Evolutionary conservation across 495 filamentous ascomycete species (phyloP).

Genomic region (Neurospora sublineolata): DNA sequence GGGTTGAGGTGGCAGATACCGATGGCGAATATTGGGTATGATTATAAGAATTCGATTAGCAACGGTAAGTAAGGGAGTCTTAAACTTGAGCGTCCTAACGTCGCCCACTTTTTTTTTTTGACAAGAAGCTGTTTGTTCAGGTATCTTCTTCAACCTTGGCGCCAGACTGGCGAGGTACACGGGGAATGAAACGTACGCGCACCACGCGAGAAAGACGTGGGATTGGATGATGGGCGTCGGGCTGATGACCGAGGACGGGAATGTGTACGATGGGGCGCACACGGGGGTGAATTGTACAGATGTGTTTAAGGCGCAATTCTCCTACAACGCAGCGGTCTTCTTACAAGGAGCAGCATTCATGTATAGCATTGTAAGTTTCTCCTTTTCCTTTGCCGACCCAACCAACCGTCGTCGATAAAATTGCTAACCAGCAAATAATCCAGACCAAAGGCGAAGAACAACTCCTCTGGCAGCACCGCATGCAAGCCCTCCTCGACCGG

Average conservation of each 20-base stretch:
- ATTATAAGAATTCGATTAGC: slow-evolving; percentile 48
- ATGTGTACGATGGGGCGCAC: slow-evolving; percentile 59
- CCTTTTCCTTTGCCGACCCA: not conserved
- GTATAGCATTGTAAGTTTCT: slow-evolving; percentile 49
- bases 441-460: slow-evolving; percentile 8
- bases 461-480: slow-evolving; percentile 42
- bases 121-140: not conserved
- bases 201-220: slow-evolving; percentile 60
- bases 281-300: slow-evolving; percentile 45
- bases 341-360: slow-evolving; percentile 61
- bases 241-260: slow-evolving; percentile 40
- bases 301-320: slow-evolving; percentile 50
- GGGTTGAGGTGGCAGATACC: slow-evolving; percentile 71
- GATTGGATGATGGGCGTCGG: slow-evolving; percentile 58
- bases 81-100: too few relatives aligned
- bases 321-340: slow-evolving; percentile 58
- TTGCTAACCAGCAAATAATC: too few relatives aligned
- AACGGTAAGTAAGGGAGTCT: slow-evolving; percentile 45
- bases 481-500: slow-evolving; percentile 44
- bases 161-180: slow-evolving; percentile 63
- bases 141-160: slow-evolving; percentile 69
- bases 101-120: not conserved
- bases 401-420: not conserved
- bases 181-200: slow-evolving; percentile 61
- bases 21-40: slow-evolving; percentile 56